Evolutionary conservation across 2,329 filamentous ascomycete species (phyloP).

Genomic region (Pestalotiopsis fici): DNA sequence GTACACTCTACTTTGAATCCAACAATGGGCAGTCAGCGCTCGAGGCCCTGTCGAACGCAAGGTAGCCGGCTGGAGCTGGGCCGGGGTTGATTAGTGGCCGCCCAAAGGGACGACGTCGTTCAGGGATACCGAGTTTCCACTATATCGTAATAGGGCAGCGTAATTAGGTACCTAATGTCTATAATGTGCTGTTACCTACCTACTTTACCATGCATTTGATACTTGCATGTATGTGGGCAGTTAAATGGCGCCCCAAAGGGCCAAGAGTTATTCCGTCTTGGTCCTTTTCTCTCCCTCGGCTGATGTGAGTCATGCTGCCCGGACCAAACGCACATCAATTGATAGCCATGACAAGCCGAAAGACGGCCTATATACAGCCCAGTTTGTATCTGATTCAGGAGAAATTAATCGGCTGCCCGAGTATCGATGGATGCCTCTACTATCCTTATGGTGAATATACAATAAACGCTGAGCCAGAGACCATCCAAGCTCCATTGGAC

Average conservation of each 20-base stretch:
- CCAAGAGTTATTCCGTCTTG: background rate
- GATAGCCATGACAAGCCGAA: background rate
- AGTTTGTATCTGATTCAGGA: background rate
- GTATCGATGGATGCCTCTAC: background rate
- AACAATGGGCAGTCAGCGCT: background rate
- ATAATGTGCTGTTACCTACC: background rate
- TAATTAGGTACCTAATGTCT: background rate
- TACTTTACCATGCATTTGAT: background rate
- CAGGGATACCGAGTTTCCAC: background rate
- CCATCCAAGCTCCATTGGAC: background rate
- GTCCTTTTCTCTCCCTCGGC: background rate
- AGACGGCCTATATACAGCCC: background rate
- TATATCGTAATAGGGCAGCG: background rate
- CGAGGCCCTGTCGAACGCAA: background rate
- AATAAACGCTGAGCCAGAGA: background rate
- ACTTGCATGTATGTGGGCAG: background rate
- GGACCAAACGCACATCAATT: background rate
- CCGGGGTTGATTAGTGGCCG: background rate
- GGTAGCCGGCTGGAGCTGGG: background rate
- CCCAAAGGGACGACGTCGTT: background rate
- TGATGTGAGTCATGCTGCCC: background rate
- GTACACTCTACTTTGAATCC: conserved; percentile 8
- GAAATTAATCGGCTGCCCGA: background rate
- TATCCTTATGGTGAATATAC: background rate
- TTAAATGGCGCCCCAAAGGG: background rate